Base-by-base conservation (phyloP, 2,329 filamentous ascomycete species). In the Fusarium goolgardi region DNA sequence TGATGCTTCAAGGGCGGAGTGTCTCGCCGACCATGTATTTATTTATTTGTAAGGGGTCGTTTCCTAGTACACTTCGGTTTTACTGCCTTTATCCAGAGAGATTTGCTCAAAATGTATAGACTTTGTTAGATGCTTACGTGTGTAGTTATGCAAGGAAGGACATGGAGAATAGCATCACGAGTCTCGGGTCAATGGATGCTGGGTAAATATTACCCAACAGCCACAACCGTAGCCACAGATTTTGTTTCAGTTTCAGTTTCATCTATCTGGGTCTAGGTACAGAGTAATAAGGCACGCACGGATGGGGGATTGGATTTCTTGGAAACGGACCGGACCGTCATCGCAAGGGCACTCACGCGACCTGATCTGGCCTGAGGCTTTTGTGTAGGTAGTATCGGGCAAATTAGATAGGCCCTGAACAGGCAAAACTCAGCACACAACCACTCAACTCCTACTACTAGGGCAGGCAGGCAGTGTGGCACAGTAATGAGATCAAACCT, bases 341-440 rank as follows among this genome's bases (percentile, higher is more conserved):
- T 45, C 43, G 47, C n/a, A 47, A 64, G 31, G 55, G 55, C 54
- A 68, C 59, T 47, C 64, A 68, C 65, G 64, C 64, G 65, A 68
- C 65, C 50, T 46, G 46, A 41, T 20, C 27, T 35, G 32, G 10
- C 32, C 16, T 39, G 39, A 59, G 60, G 54, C 21, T 65, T 52
- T 41, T 49, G 46, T 18, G 34, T 58, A 43, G 40, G 34, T 58
- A 44, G 45, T 23, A 63, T 55, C 15, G 27, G 51, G 25, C 63
- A 67, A 66, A 67, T 54, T 34, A 32, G 31, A 34, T 49, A 55
- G 45, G 40, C 20, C 49, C 43, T 55, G 39, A 50, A 59, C 23
- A 59, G 54, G 31, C 49, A 54, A 39, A 35, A 29, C 10, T 29
- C 27, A 63, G 11, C 11, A 63, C 41, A 58, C 20, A 49, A 15